A percentile compares a stretch with the other conserved stretches of the same genome.
Conservation (phyloP, 108 stramenopile genomes). For the Nitzschia inconspicua region DNA sequence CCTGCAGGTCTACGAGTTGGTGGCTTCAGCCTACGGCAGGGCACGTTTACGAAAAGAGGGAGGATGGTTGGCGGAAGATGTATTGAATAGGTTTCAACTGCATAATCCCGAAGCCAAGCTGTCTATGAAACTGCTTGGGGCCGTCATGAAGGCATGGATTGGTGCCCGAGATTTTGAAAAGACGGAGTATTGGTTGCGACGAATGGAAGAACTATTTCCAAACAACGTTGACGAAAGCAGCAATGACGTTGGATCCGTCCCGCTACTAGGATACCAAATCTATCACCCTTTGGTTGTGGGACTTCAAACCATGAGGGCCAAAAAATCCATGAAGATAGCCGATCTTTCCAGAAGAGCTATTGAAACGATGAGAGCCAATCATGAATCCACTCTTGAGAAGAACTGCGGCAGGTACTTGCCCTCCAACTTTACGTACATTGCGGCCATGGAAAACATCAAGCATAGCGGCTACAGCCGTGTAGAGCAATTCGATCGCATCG, state of each 20-base stretch:
- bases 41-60: constrained; percentile 8
- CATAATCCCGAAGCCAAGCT: not conserved
- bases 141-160: constrained; percentile 18
- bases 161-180: constrained; percentile 1
- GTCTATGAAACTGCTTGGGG: not conserved
- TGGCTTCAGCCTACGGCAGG: constrained; percentile 15
- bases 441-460: not conserved
- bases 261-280: not conserved
- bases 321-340: not conserved
- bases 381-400: not conserved
- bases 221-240: not conserved
- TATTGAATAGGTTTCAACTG: constrained; percentile 11
- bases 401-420: not conserved
- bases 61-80: constrained; percentile 12
- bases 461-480: not conserved
- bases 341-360: not conserved
- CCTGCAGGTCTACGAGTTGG: constrained; percentile 8
- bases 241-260: not conserved
- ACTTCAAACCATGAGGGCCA: not conserved
- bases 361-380: not conserved
- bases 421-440: not conserved
- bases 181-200: constrained; percentile 8
- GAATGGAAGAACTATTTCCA: constrained; percentile 21
- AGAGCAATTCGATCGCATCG: not conserved
- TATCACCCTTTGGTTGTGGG: not conserved